Base-by-base conservation (phyloP, 1,284 basidiomycete species). In the Fomitiporia mediterranea region DNA sequence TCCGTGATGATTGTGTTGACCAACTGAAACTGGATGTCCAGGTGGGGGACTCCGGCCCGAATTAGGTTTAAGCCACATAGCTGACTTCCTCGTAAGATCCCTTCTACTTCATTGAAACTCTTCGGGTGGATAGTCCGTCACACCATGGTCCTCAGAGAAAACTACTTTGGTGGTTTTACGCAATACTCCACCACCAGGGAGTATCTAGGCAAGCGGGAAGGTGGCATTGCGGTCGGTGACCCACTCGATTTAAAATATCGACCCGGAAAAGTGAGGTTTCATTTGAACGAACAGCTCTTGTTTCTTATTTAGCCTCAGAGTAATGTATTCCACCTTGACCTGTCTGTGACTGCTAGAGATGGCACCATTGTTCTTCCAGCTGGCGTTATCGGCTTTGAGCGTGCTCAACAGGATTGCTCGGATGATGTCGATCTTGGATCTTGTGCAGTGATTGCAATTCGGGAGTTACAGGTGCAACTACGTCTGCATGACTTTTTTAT, bases 161-260 rank as follows among this genome's bases (percentile, higher is more conserved):
- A 97, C 68, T 97, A 97, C 69, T 84, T 96, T 56, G 94, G 94
- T 17, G 79, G 81, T 3, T 97, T 94, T 69, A 96, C 93, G 1
- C 89, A 94, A 63, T 97, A 94, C 65, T 85, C 85, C 5, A 95
- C 91, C 0, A 76, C 92, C 50, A 80, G 80, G 28, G 94, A 97
- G 71, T 94, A 91, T 66, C 73, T 93, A 51, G 81, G 85, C 54
- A 87, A 84, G 67, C 78, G 81, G 27, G 77, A 74, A 52, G 75
- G 72, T 57, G 79, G 79, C 3, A 69, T 78, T 4, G 76, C 81
- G 21, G 74, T 84, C 4, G 94, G 93, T 3, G 94, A 97, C 69
- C 91, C 91, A 0, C 76, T 94, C 1, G 73, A 81, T 42, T 73
- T 82, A 57, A 93, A 91, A 64, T 91, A 92, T 69, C 79, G 92